Base-by-base conservation (phyloP, 2,329 filamentous ascomycete species). In the Fusarium phyllophilum region DNA sequence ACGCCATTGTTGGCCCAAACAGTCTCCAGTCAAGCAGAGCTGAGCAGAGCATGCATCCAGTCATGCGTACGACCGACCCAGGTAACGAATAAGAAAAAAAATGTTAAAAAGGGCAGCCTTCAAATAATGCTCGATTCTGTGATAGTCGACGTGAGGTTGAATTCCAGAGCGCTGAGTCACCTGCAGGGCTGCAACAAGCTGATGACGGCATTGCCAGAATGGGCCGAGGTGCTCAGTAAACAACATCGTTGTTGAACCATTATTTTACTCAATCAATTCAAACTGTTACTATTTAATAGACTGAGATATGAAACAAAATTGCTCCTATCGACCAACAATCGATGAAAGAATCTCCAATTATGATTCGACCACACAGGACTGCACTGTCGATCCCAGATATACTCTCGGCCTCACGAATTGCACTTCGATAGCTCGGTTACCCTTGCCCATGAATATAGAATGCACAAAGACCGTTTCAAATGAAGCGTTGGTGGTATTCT, bases 371-470 rank as follows among this genome's bases (percentile, higher is more conserved):
- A 41, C 42, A 13, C 15, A 29, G 24, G 8, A 24, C 24, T 34
- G 22, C 45, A 15, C 18, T 20, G n/a, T n/a, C 24, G 5, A 46
- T 31, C 26, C 34, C 20, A 48, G 12, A 55, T 24, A 34, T 33
- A 58, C 44, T 51, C 34, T 57, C 22, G 44, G 36, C 44, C 48
- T 69, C 61, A 58, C 71, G 36, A 22, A 41, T 55, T 41, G 46
- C 41, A 63, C n/a, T 18, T 42, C 62, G 60, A 48, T 44, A 24
- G 38, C 58, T 66, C 65, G 71, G 73, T 77, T 79, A 68, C 73
- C 74, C 70, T 77, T 68, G 75, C 70, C 70, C 79, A 79, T 74
- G 75, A 51, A 69, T 78, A 79, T 73, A 81, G 58, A 70, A 67
- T 72, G 71, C 68, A 77, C 61, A 70, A 73, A 70, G 64, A 77